phyloP scores from a whole-genome alignment of 768 basidiomycete genomes.

The Auricularia cornea region DNA sequence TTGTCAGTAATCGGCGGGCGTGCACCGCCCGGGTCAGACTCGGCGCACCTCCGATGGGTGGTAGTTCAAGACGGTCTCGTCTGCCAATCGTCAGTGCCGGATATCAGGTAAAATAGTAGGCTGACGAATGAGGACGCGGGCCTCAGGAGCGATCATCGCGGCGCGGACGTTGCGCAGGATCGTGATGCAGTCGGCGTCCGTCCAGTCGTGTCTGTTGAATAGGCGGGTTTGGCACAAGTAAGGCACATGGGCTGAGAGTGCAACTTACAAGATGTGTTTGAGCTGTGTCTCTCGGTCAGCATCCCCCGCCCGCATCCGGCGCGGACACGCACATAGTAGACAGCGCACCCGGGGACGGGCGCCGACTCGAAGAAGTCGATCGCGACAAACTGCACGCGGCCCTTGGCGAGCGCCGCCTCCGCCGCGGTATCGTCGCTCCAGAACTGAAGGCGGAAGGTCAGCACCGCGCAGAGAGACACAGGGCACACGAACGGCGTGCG shows the following conservation, averaged over 20 bases:
- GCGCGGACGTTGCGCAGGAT: not conserved
- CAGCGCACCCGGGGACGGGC: constrained; percentile 28
- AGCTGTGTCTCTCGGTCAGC: constrained; percentile 16
- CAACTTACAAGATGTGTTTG: constrained; percentile 28
- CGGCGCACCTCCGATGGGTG: no score
- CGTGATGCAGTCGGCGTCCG: not conserved
- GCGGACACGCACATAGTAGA: constrained; percentile 31
- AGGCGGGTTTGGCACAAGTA: no score
- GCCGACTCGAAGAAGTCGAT: constrained; percentile 33
- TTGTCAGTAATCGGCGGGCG: no score
- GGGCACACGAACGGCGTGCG: no score
- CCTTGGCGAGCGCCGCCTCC: constrained; percentile 26
- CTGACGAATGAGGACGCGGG: no score
- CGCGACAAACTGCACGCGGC: constrained; percentile 28
- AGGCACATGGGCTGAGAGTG: not conserved
- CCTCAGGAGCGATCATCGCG: no score
- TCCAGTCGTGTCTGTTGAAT: constrained; percentile 42
- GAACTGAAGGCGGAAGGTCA: constrained; percentile 4
- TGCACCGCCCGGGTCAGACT: no score
- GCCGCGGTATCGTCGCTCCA: constrained; percentile 29
- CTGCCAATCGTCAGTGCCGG: no score
- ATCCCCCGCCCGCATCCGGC: not conserved
- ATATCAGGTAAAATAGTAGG: no score
- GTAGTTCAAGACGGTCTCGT: no score
- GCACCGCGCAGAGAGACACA: not conserved